A percentile compares a stretch with the other conserved stretches of the same genome.
Evolutionary conservation across 306 rosid species (phyloP).

Genomic region (Cicer bijugum): DNA sequence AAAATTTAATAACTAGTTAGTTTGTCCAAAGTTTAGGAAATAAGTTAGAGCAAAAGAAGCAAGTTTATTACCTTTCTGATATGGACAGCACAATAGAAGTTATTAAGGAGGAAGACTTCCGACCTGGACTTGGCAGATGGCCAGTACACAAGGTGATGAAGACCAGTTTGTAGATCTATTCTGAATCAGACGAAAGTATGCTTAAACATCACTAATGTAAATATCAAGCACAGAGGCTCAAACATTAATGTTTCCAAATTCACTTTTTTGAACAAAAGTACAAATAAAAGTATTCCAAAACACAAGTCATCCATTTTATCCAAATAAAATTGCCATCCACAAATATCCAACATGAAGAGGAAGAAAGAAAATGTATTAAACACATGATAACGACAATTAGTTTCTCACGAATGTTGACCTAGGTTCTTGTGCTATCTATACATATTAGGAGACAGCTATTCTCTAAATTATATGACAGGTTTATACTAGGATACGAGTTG

Average conservation of each 20-base stretch:
- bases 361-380: slow-evolving; percentile 9
- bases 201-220: slow-evolving; percentile 29
- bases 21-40: slow-evolving; percentile 15
- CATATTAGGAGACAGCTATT: neutral
- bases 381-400: slow-evolving; percentile 22
- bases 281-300: slow-evolving; percentile 21
- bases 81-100: slow-evolving; percentile 42
- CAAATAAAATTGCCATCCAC: neutral
- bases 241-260: neutral
- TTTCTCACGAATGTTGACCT: slow-evolving; percentile 17
- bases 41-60: slow-evolving; percentile 33
- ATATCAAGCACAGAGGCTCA: slow-evolving; percentile 18
- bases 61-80: slow-evolving; percentile 48
- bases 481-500: slow-evolving; percentile 5
- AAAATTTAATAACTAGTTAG: slow-evolving; percentile 20
- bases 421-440: neutral
- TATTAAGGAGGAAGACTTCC: slow-evolving; percentile 42
- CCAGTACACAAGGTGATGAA: slow-evolving; percentile 36
- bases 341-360: neutral
- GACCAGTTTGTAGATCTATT: slow-evolving; percentile 2
- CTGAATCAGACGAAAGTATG: slow-evolving; percentile 6
- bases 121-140: slow-evolving; percentile 39
- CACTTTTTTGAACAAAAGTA: slow-evolving; percentile 17
- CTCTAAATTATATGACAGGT: slow-evolving; percentile 8
- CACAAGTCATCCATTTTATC: slow-evolving; percentile 27